These are phyloP conservation scores for Penicillium simplicissimum DNA, from an alignment of 495 filamentous ascomycete genomes.

Conservation along the genomic window DNA sequence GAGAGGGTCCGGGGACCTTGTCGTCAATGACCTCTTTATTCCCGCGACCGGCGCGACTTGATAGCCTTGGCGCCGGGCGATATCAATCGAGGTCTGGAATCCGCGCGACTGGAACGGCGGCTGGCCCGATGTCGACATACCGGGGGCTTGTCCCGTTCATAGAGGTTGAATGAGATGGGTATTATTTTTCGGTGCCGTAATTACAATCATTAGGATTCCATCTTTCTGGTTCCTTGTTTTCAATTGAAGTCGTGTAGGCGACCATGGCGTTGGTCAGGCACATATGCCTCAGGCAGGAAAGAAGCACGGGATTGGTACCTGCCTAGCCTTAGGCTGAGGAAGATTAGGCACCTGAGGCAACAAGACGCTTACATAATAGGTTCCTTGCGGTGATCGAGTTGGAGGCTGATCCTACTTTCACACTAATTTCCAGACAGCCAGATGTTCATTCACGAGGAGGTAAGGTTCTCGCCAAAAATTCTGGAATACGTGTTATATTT, in stretches of 20 bases:
- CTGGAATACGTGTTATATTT: background rate
- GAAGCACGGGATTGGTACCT: background rate
- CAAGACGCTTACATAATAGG: conserved; percentile 6
- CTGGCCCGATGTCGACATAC: conserved; percentile 34
- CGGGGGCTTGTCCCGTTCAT: background rate
- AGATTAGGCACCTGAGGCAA: too few species aligned
- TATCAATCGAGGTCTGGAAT: conserved; percentile 51
- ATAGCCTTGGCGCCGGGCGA: conserved; percentile 41
- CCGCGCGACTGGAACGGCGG: conserved; percentile 39
- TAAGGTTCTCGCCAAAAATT: background rate
- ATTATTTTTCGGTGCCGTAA: background rate
- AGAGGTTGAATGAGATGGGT: background rate
- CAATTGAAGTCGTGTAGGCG: conserved; percentile 1
- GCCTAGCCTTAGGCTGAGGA: too few species aligned
- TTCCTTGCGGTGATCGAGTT: background rate
- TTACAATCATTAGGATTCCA: background rate
- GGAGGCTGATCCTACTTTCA: too few species aligned
- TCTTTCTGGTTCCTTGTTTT: conserved; percentile 3
- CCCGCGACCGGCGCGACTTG: conserved; percentile 42
- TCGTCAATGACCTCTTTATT: conserved; percentile 38
- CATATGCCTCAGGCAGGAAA: conserved; percentile 4
- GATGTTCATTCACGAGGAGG: background rate
- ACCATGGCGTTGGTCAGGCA: conserved; percentile 8
- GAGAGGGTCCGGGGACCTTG: conserved; percentile 1
- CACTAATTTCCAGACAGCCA: background rate